Conservation (phyloP, 2,329 filamentous ascomycete genomes). For the Claviceps monticola region DNA sequence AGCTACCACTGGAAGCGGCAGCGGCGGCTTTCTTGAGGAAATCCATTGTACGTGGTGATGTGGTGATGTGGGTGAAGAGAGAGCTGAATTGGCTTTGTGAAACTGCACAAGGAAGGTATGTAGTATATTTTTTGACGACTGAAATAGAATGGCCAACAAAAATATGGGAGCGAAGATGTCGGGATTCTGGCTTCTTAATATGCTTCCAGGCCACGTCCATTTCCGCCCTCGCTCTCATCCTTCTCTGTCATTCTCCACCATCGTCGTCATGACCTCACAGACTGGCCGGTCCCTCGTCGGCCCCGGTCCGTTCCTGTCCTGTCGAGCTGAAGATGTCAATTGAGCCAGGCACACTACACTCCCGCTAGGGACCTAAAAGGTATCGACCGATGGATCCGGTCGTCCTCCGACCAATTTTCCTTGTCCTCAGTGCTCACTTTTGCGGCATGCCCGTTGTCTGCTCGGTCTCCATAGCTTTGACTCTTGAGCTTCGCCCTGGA, state of each 20-base stretch:
- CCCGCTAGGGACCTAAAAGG: not conserved
- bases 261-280: not conserved
- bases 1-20: constrained; percentile 5
- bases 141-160: not conserved
- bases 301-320: not conserved
- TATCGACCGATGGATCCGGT: not conserved
- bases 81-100: not conserved
- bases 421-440: not conserved
- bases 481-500: not conserved
- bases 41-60: constrained; percentile 14
- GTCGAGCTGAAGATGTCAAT: not conserved
- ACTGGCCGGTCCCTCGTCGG: not conserved
- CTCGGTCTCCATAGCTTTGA: not conserved
- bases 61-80: not conserved
- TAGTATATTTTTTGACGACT: not conserved
- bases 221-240: not conserved
- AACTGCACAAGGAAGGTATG: not conserved
- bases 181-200: not conserved
- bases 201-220: not conserved
- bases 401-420: not conserved
- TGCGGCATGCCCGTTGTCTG: not conserved
- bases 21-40: constrained; percentile 23
- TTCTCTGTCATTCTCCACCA: not conserved
- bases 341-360: not conserved
- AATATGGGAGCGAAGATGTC: not conserved